Conservation (phyloP, 208 protist genomes). For the Naegleria fowleri region DNA sequence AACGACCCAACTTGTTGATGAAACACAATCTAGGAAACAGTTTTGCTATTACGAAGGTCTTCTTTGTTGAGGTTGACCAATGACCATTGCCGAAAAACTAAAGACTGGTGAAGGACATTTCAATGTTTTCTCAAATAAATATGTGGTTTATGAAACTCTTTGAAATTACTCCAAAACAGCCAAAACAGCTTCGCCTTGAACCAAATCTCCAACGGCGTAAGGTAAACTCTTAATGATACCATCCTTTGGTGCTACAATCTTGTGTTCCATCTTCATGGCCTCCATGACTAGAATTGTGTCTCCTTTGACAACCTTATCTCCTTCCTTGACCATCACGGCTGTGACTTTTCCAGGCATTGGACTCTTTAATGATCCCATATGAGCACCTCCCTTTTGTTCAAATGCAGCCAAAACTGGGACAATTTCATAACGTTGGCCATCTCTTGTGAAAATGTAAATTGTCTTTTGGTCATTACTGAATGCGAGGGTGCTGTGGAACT, state of each 20-base stretch:
- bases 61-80: too few relatives aligned
- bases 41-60: too few relatives aligned
- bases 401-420: background rate
- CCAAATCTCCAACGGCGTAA: slow-evolving; percentile 20
- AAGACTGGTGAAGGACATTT: too few relatives aligned
- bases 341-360: slow-evolving; percentile 86
- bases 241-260: slow-evolving; percentile 48
- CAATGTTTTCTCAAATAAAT: too few relatives aligned
- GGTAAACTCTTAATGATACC: slow-evolving; percentile 45
- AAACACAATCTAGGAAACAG: slow-evolving; percentile 95
- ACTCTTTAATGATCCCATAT: slow-evolving; percentile 42
- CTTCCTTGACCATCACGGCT: slow-evolving; percentile 65
- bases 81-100: too few relatives aligned
- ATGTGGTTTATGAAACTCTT: background rate
- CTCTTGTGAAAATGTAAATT: background rate
- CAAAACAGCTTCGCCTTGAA: background rate
- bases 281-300: slow-evolving; percentile 77
- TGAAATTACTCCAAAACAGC: background rate
- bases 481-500: background rate
- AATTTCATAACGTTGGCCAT: background rate
- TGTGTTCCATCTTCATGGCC: slow-evolving; percentile 93
- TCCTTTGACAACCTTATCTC: slow-evolving; percentile 69
- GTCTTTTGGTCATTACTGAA: background rate
- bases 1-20: slow-evolving; percentile 97
- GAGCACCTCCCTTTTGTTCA: background rate